Evolutionary conservation across 2,329 filamentous ascomycete genomes (phyloP), one percentile per base, ranked within the genome.

Genomic region (Aspergillus viridinutans): DNA sequence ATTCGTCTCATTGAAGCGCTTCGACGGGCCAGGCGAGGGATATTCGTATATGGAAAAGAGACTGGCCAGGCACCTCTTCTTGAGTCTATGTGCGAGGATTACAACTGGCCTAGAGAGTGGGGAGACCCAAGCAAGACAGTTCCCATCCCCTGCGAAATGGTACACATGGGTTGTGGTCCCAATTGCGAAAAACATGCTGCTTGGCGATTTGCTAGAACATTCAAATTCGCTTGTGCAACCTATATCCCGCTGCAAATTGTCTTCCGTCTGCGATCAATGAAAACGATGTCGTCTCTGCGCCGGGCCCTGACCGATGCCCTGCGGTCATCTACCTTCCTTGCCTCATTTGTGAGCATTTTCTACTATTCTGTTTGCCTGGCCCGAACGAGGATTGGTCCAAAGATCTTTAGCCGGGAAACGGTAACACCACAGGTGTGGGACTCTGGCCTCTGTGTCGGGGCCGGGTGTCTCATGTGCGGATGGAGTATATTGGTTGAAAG

Each of bases 361-460:
- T 95, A 92, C 76, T 95, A 95, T 70, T 86, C 88, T 28, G 88
- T 95, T 3, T 96, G 91, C 69, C 83, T 95, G 0, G 80, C 85
- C 5, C 84, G 91, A 48, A 92, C 87, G 1, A 82, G 89, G 29
- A 59, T 94, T 6, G 90, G 90, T 0, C 91, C 91, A 0, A 82
- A 71, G 35, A 23, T 93, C 12, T 76, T 92, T 25, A 82, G 84
- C n/a, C 77, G 69, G 20, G 80, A 84, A 58, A 72, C 71, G 1
- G 68, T 82, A 25, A 80, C 78, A 29, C 80, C 81, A 5, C 73
- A 80, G 69, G 82, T 81, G 79, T 83, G 81, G 80, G 82, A 84
- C 66, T 76, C 77, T 35, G 78, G 78, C 14, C 68, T 91, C 9
- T 92, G 90, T 65, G 84, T 95, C 9, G 84, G 84, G 7, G 75